Base-by-base conservation (phyloP, 2,329 filamentous ascomycete species). In the Beauveria asiatica region DNA sequence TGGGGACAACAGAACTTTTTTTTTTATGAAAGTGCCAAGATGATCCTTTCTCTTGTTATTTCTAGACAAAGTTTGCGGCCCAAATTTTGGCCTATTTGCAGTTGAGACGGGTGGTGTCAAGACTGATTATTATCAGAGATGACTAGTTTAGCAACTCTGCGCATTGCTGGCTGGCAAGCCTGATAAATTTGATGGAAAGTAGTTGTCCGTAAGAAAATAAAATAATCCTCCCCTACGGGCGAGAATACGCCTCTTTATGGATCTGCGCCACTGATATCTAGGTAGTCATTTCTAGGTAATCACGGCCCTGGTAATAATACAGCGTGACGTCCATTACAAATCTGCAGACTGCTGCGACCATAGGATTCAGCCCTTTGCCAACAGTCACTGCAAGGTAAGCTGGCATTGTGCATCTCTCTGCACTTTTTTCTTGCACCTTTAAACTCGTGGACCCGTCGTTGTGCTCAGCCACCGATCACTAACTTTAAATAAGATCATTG, bases 391-490 rank as follows among this genome's bases (percentile, higher is more conserved):
- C 25, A 30, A 25, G 16, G 11, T 13, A 13, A 16, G 33, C 33
- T 16, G 33, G 33, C 11, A 37, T 37, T 5, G 33, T 37, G 33
- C 11, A 37, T 37, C 11, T 37, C 5, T 13, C 33, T 37, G 33
- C 33, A 16, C 50, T 17, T 54, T n/a, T 42, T 42, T n/a, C 5
- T 23, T 21, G 21, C 11, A 11, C 10, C 44, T 46, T 25, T 46
- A 13, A 21, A 46, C 44, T 46, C 19, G 19, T 37, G 33, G 33
- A 37, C 17, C 17, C 8, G 27, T 10, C 3, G 37, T 37, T 42
- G 8, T 21, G 42, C 46, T 58, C 56, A 52, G 56, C 48, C 56
- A 27, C 56, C 37, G 56, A 59, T 59, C 56, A 52, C n/a, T n/a
- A 44, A n/a, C n/a, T n/a, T n/a, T n/a, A n/a, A n/a, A n/a, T n/a